phyloP scores from a whole-genome alignment of 2,329 filamentous ascomycete species.

The Rutstroemia sp. region DNA sequence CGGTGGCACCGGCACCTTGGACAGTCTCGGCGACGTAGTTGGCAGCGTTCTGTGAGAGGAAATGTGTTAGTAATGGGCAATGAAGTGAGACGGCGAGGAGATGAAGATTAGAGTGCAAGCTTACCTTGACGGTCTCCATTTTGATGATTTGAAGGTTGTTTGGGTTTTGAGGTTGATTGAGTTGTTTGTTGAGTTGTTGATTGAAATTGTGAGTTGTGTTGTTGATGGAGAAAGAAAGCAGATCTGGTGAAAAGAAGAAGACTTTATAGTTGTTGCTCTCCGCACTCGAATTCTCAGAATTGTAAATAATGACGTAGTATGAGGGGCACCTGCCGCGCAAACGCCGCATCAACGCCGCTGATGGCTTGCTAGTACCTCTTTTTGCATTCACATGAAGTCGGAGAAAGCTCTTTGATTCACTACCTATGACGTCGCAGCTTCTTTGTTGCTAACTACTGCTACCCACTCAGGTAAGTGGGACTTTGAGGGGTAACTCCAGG shows the following conservation, averaged over 20 bases:
- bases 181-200: conserved; percentile 13
- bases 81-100: not conserved
- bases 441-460: too few species aligned
- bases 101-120: not conserved
- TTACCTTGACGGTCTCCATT: conserved; percentile 32
- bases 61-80: conserved; percentile 4
- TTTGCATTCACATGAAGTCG: too few species aligned
- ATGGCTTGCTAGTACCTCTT: too few species aligned
- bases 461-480: too few species aligned
- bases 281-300: too few species aligned
- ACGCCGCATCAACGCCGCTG: too few species aligned
- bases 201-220: conserved; percentile 12
- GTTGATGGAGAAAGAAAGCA: conserved; percentile 9
- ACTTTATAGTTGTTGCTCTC: conserved; percentile 3
- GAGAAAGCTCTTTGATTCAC: too few species aligned
- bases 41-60: conserved; percentile 36
- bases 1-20: conserved; percentile 39
- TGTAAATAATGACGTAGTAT: too few species aligned
- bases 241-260: not conserved
- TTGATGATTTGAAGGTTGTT: conserved; percentile 14
- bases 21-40: conserved; percentile 50
- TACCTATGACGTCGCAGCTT: too few species aligned
- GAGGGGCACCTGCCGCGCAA: too few species aligned
- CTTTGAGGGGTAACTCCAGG: too few species aligned
- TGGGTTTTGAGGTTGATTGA: conserved; percentile 11